Percentiles rank a stretch among this genome's conserved stretches.
These are phyloP conservation scores for Psilocybe subaeruginosa DNA, from an alignment of 768 basidiomycete species.

Conservation along the genomic window DNA sequence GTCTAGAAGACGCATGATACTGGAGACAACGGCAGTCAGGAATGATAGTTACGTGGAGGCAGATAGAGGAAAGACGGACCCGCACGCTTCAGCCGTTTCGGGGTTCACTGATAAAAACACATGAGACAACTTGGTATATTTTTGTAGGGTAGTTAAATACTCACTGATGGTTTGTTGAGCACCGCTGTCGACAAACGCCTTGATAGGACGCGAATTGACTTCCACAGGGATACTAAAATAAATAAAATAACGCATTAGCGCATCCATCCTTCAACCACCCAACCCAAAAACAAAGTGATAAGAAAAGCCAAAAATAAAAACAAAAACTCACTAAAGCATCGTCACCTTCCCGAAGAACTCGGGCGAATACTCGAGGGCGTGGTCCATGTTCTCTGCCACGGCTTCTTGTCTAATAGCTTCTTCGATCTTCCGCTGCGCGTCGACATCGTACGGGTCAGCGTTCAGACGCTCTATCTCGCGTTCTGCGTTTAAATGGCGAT, in stretches of 20 bases:
- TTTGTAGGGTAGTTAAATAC: conserved; percentile 26
- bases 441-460: conserved; percentile 88
- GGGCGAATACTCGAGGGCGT: conserved; percentile 92
- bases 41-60: not conserved
- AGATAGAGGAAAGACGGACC: conserved; percentile 48
- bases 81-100: conserved; percentile 88
- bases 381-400: conserved; percentile 89
- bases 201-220: conserved; percentile 88
- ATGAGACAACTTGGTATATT: not conserved
- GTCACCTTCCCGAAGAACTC: conserved; percentile 93
- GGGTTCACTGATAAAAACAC: conserved; percentile 70
- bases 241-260: not conserved
- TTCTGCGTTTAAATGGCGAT: conserved; percentile 57
- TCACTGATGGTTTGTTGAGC: conserved; percentile 96
- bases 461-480: conserved; percentile 72
- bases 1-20: conserved; percentile 94
- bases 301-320: not conserved
- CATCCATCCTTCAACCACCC: too few species aligned
- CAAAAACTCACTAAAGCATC: conserved; percentile 87
- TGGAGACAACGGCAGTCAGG: conserved; percentile 27
- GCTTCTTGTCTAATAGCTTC: conserved; percentile 90
- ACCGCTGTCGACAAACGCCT: conserved; percentile 98
- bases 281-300: too few species aligned
- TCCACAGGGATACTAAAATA: conserved; percentile 78
- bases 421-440: conserved; percentile 92